These are phyloP conservation scores for Aspergillus ruber DNA, from an alignment of 2,329 filamentous ascomycete genomes.

Conservation along the genomic window DNA sequence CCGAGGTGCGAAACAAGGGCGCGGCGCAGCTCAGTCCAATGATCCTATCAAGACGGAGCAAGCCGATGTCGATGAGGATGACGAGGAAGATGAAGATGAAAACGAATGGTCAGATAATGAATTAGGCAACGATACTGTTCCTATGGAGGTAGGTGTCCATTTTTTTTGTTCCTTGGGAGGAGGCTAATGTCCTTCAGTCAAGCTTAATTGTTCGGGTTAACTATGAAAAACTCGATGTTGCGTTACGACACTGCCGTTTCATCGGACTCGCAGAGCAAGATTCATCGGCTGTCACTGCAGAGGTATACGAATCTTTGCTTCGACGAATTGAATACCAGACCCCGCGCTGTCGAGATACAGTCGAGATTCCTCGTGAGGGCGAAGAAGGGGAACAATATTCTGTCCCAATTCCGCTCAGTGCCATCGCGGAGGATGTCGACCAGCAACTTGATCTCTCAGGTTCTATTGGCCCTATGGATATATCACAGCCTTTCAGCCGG, in stretches of 20 bases:
- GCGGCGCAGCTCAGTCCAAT: slow-evolving; percentile 13
- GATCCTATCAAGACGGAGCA: slow-evolving; percentile 19
- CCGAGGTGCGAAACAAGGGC: slow-evolving; percentile 29
- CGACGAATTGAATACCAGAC: slow-evolving; percentile 63
- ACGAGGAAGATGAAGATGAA: slow-evolving; percentile 24
- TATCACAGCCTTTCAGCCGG: slow-evolving; percentile 16
- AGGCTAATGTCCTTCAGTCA: slow-evolving; percentile 44
- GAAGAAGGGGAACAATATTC: slow-evolving; percentile 37
- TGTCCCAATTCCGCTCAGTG: slow-evolving; percentile 27
- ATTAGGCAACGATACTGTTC: slow-evolving; percentile 25
- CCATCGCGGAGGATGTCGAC: slow-evolving; percentile 32
- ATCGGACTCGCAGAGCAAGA: slow-evolving; percentile 64
- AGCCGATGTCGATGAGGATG: slow-evolving; percentile 22
- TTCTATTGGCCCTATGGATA: slow-evolving; percentile 28
- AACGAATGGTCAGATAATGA: slow-evolving; percentile 34
- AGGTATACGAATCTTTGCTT: slow-evolving; percentile 71
- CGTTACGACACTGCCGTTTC: slow-evolving; percentile 72
- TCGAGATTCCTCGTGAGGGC: slow-evolving; percentile 34
- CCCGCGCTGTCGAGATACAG: slow-evolving; percentile 54
- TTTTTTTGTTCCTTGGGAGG: slow-evolving; percentile 2
- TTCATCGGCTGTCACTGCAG: slow-evolving; percentile 66
- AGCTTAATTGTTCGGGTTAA: slow-evolving; percentile 73
- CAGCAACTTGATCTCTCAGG: slow-evolving; percentile 31
- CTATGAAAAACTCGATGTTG: slow-evolving; percentile 75
- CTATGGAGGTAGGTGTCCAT: slow-evolving; percentile 31